Percentiles rank a stretch among this genome's conserved stretches.
phyloP scores from a whole-genome alignment of 768 basidiomycete genomes.

The Kwoniella dejecticola region DNA sequence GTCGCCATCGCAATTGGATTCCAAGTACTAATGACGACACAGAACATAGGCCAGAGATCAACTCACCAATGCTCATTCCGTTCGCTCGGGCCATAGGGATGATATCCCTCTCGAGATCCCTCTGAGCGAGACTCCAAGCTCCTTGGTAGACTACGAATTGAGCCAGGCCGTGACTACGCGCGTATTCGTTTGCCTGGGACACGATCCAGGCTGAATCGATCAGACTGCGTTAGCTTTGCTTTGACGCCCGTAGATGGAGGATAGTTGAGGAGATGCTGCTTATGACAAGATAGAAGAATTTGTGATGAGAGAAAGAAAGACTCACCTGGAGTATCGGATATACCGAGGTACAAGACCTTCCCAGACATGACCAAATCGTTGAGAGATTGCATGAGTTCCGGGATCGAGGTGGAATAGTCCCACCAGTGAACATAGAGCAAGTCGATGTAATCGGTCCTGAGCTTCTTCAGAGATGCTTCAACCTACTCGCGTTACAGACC shows the following conservation, averaged over 20 bases:
- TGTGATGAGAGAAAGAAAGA: no score
- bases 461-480: conserved; percentile 39
- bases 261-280: no score
- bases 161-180: conserved; percentile 60
- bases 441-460: conserved; percentile 45
- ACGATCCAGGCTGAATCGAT: conserved; percentile 28
- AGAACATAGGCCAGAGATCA: neutral
- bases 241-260: no score
- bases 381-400: conserved; percentile 64
- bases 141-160: conserved; percentile 62
- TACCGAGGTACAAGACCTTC: conserved; percentile 56
- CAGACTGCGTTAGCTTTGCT: no score
- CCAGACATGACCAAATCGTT: conserved; percentile 62
- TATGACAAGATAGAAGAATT: no score
- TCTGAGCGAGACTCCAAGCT: conserved; percentile 34
- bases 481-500: conserved; percentile 1
- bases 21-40: no score
- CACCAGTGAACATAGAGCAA: conserved; percentile 53
- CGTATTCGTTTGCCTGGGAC: conserved; percentile 59
- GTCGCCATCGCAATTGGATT: no score
- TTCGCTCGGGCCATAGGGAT: conserved; percentile 57
- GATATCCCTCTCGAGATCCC: conserved; percentile 64
- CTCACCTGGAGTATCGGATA: conserved; percentile 46
- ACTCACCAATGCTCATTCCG: conserved; percentile 25
- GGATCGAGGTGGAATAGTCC: conserved; percentile 62